A percentile compares a stretch with the other conserved stretches of the same genome.
phyloP scores from a whole-genome alignment of 1,284 basidiomycete genomes.

The Chondrostereum purpureum region DNA sequence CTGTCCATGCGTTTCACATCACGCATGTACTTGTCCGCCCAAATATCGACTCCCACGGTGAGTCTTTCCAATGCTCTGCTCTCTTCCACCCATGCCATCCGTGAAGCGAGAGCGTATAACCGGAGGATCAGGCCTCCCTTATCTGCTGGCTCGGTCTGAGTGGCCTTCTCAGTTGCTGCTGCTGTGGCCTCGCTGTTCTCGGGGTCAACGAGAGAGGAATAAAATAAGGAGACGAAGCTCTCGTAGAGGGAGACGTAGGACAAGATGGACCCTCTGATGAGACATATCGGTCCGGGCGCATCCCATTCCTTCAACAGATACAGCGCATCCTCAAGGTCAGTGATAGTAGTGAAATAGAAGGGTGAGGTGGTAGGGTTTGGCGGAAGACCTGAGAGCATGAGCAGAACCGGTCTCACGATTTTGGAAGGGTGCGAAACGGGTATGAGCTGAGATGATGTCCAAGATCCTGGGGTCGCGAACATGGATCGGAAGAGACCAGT shows the following conservation, averaged over 20 bases:
- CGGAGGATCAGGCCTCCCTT: conserved; percentile 1
- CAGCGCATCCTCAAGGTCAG: conserved; percentile 2
- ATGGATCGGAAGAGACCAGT: conserved; percentile 2
- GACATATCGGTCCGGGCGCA: conserved; percentile 4
- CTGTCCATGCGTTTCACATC: conserved; percentile 1
- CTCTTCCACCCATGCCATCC: conserved; percentile 29
- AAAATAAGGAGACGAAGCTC: background rate
- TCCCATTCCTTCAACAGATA: background rate
- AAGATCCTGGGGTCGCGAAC: background rate
- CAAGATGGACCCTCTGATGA: conserved; percentile 1
- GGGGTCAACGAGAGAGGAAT: too few species aligned
- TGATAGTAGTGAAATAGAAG: conserved; percentile 2
- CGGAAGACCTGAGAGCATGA: conserved; percentile 1
- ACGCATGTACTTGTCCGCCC: background rate
- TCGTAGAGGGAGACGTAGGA: conserved; percentile 4
- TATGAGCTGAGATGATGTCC: background rate
- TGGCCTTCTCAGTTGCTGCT: background rate
- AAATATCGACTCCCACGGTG: conserved; percentile 1
- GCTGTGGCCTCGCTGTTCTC: background rate
- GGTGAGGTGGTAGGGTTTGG: background rate
- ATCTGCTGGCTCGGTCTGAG: background rate
- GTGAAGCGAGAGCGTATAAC: background rate
- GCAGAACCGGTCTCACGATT: conserved; percentile 1
- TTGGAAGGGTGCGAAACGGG: background rate
- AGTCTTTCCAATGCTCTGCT: conserved; percentile 22